A percentile compares a stretch with the other conserved stretches of the same genome.
phyloP scores from a whole-genome alignment of 768 basidiomycete species.

The Lyophyllum shimeji region DNA sequence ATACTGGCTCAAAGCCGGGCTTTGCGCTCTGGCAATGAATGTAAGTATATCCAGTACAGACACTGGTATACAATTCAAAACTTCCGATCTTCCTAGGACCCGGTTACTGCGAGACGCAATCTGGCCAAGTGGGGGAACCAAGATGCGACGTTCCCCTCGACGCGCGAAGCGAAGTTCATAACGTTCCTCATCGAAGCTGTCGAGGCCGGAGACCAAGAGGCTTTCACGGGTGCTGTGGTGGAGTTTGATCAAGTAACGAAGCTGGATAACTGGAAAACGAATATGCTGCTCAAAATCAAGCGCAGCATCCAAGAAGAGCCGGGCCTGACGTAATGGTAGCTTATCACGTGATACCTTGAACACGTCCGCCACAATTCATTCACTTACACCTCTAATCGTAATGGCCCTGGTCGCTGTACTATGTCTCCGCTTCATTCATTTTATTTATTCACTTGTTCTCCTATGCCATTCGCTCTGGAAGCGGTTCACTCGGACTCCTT shows the following conservation, averaged over 20 bases:
- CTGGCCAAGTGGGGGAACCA: slow-evolving; percentile 74
- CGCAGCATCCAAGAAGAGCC: slow-evolving; percentile 58
- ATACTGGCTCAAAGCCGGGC: slow-evolving; percentile 85
- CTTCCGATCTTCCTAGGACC: slow-evolving; percentile 54
- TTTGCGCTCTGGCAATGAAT: slow-evolving; percentile 86
- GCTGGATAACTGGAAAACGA: slow-evolving; percentile 96
- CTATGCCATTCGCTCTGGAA: slow-evolving; percentile 40
- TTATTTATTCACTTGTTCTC: slow-evolving; percentile 47
- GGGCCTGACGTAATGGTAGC: slow-evolving; percentile 31
- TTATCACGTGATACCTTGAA: background rate
- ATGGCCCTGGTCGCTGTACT: slow-evolving; percentile 51
- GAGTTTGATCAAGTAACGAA: slow-evolving; percentile 92
- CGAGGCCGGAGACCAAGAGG: slow-evolving; percentile 48
- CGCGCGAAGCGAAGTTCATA: slow-evolving; percentile 91
- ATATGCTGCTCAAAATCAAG: slow-evolving; percentile 89
- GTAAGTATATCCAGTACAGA: slow-evolving; percentile 46
- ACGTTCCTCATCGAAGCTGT: slow-evolving; percentile 73
- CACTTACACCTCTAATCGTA: slow-evolving; percentile 5
- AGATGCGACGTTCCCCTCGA: slow-evolving; percentile 83
- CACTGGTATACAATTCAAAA: background rate
- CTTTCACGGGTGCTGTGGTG: slow-evolving; percentile 80
- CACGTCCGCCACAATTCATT: background rate
- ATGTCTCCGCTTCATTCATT: slow-evolving; percentile 57
- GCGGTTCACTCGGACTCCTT: slow-evolving; percentile 33
- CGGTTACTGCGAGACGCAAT: slow-evolving; percentile 80